Evolutionary conservation across 1,139 yeast genomes (phyloP), one percentile per base, ranked within the genome.

Genomic region (Candida tunisiensis): DNA sequence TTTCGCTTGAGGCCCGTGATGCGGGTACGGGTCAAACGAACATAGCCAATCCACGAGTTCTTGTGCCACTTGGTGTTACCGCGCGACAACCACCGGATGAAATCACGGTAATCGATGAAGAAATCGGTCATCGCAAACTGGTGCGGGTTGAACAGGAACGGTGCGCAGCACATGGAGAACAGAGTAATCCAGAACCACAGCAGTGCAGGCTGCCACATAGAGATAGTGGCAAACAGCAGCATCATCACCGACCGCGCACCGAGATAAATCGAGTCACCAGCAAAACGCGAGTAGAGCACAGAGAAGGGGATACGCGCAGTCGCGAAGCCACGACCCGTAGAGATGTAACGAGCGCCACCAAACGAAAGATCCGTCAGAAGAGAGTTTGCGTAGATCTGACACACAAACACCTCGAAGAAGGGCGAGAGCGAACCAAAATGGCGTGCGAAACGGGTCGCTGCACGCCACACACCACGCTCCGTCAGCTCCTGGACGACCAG

Each of bases 61-160:
- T 93, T 78, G 62, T 91, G 98, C 88, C 94, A 88, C 57, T 85
- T 82, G 48, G 91, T 77, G 63, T 91, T 91, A 69, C 98, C 98
- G 62, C 98, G 79, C 17, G 94, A 80, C 55, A 88, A 62, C 99
- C 99, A 88, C 62, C 98, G 75, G 49, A 91, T 80, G 58, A 73
- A 88, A 55, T 88, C 98, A 59, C 98, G 79, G 72, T 91, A 88
- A 56, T 88, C 99, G 57, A 88, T 78, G 59, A 91, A 88, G 71
- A 80, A 91, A 59, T 88, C 98, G 54, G 83, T 92, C 93, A 94
- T 83, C 32, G 99, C 79, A 56, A 91, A 88, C 62, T 88, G 98
- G 61, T 88, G 98, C 32, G 99, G 99, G 62, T 88, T 88, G 69
- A 82, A 88, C 38, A 88, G 52, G 55, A 88, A 85, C 46, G 99